Evolutionary conservation across 2,329 filamentous ascomycete species (phyloP).

Genomic region (Beauveria sp.): DNA sequence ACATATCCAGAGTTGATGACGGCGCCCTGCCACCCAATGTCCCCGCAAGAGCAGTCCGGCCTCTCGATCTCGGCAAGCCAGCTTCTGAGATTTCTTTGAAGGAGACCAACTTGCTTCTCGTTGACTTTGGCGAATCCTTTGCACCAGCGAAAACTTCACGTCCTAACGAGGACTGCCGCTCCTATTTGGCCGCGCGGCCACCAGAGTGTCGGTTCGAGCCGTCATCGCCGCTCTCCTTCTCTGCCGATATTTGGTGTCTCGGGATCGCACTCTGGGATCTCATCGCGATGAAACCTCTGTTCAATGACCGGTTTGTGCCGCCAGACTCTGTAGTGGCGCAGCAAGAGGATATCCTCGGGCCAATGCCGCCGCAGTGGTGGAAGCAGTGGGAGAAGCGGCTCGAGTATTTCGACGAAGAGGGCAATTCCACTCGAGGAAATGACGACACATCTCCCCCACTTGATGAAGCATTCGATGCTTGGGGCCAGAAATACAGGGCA

Average conservation of each 20-base stretch:
- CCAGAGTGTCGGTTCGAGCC: conserved; percentile 11
- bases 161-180: conserved; percentile 16
- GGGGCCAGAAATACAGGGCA: conserved; percentile 18
- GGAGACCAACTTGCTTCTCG: conserved; percentile 23
- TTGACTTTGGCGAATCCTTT: conserved; percentile 29
- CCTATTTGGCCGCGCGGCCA: conserved; percentile 12
- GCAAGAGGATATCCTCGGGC: conserved; percentile 18
- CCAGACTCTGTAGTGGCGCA: conserved; percentile 17
- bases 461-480: conserved; percentile 21
- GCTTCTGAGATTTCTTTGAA: conserved; percentile 21
- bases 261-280: conserved; percentile 18
- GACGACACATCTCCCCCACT: conserved; percentile 17
- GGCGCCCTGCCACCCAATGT: conserved; percentile 19
- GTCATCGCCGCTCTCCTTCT: conserved; percentile 7
- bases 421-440: neutral
- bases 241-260: conserved; percentile 18
- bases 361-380: conserved; percentile 13
- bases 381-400: conserved; percentile 9
- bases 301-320: conserved; percentile 15
- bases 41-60: conserved; percentile 19
- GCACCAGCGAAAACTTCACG: conserved; percentile 16
- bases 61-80: conserved; percentile 20
- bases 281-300: conserved; percentile 18
- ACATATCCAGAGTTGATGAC: conserved; percentile 19
- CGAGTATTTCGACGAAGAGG: neutral